Evolutionary conservation across 768 basidiomycete genomes (phyloP), one percentile per base, ranked within the genome.

Genomic region (Boletus sp.): DNA sequence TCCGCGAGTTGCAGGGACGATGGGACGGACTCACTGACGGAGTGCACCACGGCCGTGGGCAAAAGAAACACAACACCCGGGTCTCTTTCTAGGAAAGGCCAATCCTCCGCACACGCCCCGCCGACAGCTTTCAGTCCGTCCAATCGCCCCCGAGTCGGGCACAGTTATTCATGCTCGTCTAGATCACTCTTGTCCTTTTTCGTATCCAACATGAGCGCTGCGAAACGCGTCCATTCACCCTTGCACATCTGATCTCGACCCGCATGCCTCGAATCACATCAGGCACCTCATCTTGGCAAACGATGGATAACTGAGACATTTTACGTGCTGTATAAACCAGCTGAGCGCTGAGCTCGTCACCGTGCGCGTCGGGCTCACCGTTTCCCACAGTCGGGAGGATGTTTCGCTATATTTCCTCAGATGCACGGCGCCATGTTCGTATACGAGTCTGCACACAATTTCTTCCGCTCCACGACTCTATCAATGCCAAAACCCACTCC

Each of bases 401-500:
- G 25, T 43, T 29, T 29, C 13, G 45, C 30, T 10, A 11, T 15
- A 5, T 11, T 47, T 35, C 47, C 6, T 17, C 47, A 7, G 21
- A 17, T 9, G 7, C 44, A 1, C 21, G 11, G 13, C 25, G 15
- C 25, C 46, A 23, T 21, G 23, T 19, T 44, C 23, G 25, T 27
- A 23, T n/a, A n/a, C 41, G 19, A 7, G n/a, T 33, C 25, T 25
- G 21, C 29, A 45, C n/a, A 23, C 21, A 17, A 34, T 23, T 23
- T 23, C 21, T 21, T 34, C 14, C 19, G 7, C 30, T n/a, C 6
- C n/a, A 7, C 21, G 15, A 7, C 23, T 17, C 33, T 27, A 10
- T 48, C 35, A 37, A 32, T 53, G 52, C 65, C 66, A 66, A 29
- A 63, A 54, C n/a, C 58, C 64, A 11, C 58, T 63, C 66, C 65